phyloP scores from a whole-genome alignment of 768 basidiomycete genomes.

The Albatrellus ellisii region DNA sequence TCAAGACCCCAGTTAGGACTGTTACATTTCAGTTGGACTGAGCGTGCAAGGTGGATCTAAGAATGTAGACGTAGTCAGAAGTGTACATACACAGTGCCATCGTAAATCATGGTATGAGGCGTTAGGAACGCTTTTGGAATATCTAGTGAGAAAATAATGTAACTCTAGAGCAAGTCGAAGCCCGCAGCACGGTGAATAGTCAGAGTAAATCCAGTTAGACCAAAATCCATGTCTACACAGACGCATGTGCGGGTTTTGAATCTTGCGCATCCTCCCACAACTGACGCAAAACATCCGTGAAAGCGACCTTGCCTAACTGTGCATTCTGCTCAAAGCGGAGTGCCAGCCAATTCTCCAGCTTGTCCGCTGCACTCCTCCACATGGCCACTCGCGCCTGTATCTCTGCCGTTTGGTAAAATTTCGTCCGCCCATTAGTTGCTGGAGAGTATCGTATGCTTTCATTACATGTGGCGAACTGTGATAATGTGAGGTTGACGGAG shows the following conservation, averaged over 20 bases:
- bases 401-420: conserved; percentile 84
- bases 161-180: conserved; percentile 13
- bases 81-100: too few species aligned
- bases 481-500: conserved; percentile 86
- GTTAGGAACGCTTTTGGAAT: conserved; percentile 16
- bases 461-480: conserved; percentile 88
- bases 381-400: conserved; percentile 72
- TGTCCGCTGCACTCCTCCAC: conserved; percentile 73
- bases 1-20: too few species aligned
- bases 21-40: too few species aligned
- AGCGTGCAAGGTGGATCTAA: too few species aligned
- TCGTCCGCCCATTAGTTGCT: conserved; percentile 43
- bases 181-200: conserved; percentile 8
- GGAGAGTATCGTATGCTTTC: conserved; percentile 86
- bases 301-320: conserved; percentile 75
- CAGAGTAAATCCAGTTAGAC: conserved; percentile 8
- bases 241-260: conserved; percentile 24
- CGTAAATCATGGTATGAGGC: conserved; percentile 13
- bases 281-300: conserved; percentile 75
- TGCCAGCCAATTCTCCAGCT: conserved; percentile 74
- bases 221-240: conserved; percentile 9
- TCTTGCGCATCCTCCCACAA: conserved; percentile 65
- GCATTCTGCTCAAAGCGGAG: conserved; percentile 91
- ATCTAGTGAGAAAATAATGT: conserved; percentile 8
- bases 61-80: too few species aligned